Conservation (phyloP, 2,329 filamentous ascomycete genomes). For the Aureobasidium uvarum region DNA sequence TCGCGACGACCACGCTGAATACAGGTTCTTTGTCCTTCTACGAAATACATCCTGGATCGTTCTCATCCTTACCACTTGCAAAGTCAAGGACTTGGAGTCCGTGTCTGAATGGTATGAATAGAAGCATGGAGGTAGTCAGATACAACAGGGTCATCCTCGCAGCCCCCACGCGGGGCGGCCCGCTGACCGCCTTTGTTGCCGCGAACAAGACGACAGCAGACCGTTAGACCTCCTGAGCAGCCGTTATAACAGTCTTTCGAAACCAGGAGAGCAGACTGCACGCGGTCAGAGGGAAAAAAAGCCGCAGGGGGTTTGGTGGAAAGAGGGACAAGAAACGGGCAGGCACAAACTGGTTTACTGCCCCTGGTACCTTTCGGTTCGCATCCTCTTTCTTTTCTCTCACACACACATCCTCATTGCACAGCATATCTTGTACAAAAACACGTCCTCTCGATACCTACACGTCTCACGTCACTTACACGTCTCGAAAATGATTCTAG, state of each 20-base stretch:
- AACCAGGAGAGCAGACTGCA: constrained; percentile 1
- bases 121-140: neutral
- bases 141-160: neutral
- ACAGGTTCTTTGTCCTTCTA: no score
- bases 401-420: neutral
- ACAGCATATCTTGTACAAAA: constrained; percentile 20
- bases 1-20: no score
- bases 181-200: neutral
- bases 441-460: neutral
- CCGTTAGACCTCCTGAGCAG: constrained; percentile 7
- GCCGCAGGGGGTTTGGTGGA: neutral
- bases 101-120: neutral
- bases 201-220: neutral
- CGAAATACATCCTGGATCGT: no score
- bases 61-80: no score
- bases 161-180: neutral
- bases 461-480: constrained; percentile 11
- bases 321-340: constrained; percentile 7
- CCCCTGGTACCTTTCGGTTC: constrained; percentile 18
- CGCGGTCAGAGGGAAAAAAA: neutral
- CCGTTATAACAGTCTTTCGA: constrained; percentile 7
- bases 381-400: neutral
- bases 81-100: neutral
- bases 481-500: constrained; percentile 16
- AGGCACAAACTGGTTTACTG: constrained; percentile 13